These are phyloP conservation scores for grape (Vitis vinifera) DNA, from an alignment of 164 flowering plant species.

Conservation along the genomic window ASM3070453v1 NC_081815.1:1499501-1500000, in stretches of 20 bases:
- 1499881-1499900: conserved; percentile 41
- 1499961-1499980: conserved; percentile 36
- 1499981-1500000: conserved; percentile 15
- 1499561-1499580: conserved; percentile 30
- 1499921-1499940: conserved; percentile 41
- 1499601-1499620: conserved; percentile 23
- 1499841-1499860: conserved; percentile 30
- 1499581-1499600: conserved; percentile 21
- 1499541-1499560: conserved; percentile 20
- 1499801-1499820: conserved; percentile 53
- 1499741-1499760: conserved; percentile 43
- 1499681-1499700: not conserved
- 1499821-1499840: conserved; percentile 49
- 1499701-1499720: conserved; percentile 39
- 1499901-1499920: conserved; percentile 28
- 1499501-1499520: conserved; percentile 52
- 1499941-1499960: conserved; percentile 23
- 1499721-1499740: conserved; percentile 25
- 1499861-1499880: conserved; percentile 29
- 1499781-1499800: conserved; percentile 49
- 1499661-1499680: conserved; percentile 29
- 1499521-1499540: conserved; percentile 39
- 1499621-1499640: conserved; percentile 28
- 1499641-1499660: conserved; percentile 55
- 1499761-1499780: conserved; percentile 27